Evolutionary conservation across 805 yeast genomes (phyloP), one percentile per base, ranked within the genome.

Genomic region (Cyberlindnera maclurae): DNA sequence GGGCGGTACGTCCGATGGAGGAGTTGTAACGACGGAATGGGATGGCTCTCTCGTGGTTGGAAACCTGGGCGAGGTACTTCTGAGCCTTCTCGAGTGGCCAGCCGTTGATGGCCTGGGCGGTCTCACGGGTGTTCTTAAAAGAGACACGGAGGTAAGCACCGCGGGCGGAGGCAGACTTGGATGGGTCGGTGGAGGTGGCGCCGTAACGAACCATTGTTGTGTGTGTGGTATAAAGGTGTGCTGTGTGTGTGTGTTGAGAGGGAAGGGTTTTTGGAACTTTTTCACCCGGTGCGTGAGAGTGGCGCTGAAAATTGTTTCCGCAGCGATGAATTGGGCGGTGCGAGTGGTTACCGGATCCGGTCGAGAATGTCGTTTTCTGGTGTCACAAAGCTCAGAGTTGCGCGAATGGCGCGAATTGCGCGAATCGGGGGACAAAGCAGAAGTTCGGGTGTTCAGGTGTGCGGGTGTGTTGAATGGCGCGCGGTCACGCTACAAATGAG

Each of bases 121-220:
- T 83, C 75, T 90, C 98, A 73, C 96, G 87, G 77, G 98, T 93
- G 90, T 93, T 93, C 89, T 93, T 93, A 96, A 72, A 93, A 57
- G 98, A 93, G 60, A 87, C 96, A 77, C 99, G 90, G 72, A 93
- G 79, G 89, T 88, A 89, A 47, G 97, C 86, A 68, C 97, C 97
- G 73, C 97, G 94, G 67, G 98, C 95, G 67, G 96, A 83, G 65
- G 97, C 97, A 62, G 96, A 84, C 79, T 88, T 87, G 70, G 96
- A 93, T 77, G 98, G 97, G 89, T 93, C 89, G 64, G 95, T 88
- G 69, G 98, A 87, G 65, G 87, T 81, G 71, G 95, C 93, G 79
- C 89, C 95, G 97, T 93, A 93, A 78, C 99, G 93, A 78, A 89
- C 87, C 97, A 93, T 93, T 79, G 43, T 47, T 40, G 31, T 34